Base-by-base conservation (phyloP, 768 basidiomycete genomes). In the Rubroboletus pulcherrimus region DNA sequence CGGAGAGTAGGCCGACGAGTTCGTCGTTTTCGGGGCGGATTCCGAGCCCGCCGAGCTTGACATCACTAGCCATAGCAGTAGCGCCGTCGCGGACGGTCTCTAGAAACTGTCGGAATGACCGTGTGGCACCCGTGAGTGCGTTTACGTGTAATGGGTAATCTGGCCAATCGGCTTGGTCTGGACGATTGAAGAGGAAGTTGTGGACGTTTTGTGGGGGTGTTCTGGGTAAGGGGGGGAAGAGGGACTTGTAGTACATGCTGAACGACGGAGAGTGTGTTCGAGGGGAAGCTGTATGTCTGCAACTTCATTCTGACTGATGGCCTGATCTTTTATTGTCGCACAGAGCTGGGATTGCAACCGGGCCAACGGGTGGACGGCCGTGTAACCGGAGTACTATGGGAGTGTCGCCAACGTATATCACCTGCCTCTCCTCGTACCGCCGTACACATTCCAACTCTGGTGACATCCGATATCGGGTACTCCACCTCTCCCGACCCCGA, bases 1-100 rank as follows among this genome's bases (percentile, higher is more conserved):
- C 78, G 68, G 81, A 82, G 64, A 89, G 78, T 15, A 91, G 80
- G 7, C 86, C 89, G 19, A 89, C 75, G 24, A 89, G 80, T 50
- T 87, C 84, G 0, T 74, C 75, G 19, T 78, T 73, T 40, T 73
- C 73, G 0, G 68, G 66, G 6, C 68, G 63, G 11, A 91, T 64
- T 0, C 79, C 86, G 1, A 87, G 72, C 0, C 89, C 86, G 0
- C 86, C 86, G 17, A 78, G 66, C 0, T 71, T 59, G 12, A 71
- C 55, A 6, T 80, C 74, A n/a, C 72, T 66, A 3, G 72, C 79
- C 12, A 89, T 73, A 0, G 80, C 85, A 0, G 86, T 86, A 3
- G 83, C 80, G 15, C 79, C 79, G 48, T 82, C 75, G 9, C 75
- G 72, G 0, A 88, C 76, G 14, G 75, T 74, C 37, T 79, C 77